A percentile compares a stretch with the other conserved stretches of the same genome.
Evolutionary conservation across 139 green algal genomes (phyloP).

Genomic region (Chloropicon primus): DNA sequence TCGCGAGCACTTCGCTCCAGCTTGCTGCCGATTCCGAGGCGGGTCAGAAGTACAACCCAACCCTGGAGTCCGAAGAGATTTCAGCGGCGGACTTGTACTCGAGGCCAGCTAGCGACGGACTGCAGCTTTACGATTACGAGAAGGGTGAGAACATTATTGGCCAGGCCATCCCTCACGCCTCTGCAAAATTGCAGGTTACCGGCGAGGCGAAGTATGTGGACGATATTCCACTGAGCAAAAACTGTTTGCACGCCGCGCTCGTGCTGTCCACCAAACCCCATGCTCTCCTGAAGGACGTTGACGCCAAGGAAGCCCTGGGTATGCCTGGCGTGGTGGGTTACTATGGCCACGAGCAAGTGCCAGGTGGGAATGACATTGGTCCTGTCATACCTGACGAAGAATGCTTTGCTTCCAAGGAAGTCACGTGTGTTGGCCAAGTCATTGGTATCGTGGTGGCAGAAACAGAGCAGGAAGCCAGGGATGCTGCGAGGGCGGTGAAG

Average conservation of each 20-base stretch:
- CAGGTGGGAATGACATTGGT: conserved; percentile 71
- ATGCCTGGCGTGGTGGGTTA: conserved; percentile 52
- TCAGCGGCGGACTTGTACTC: conserved; percentile 29
- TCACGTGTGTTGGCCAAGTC: conserved; percentile 25
- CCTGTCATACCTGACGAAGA: conserved; percentile 75
- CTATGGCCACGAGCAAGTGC: conserved; percentile 59
- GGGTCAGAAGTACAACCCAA: conserved; percentile 3
- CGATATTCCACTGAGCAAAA: conserved; percentile 55
- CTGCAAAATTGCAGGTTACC: conserved; percentile 70
- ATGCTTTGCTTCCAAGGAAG: conserved; percentile 65
- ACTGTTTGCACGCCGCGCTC: conserved; percentile 58
- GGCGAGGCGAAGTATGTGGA: conserved; percentile 84
- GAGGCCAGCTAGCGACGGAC: conserved; percentile 17
- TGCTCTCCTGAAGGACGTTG: conserved; percentile 53
- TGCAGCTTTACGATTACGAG: background rate
- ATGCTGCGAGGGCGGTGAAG: conserved; percentile 48
- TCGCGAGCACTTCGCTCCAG: conserved; percentile 28
- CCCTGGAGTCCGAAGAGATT: background rate
- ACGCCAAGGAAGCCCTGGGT: conserved; percentile 40
- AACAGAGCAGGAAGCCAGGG: conserved; percentile 45
- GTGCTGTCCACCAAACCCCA: conserved; percentile 66
- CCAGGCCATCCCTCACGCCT: conserved; percentile 58
- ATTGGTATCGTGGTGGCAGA: conserved; percentile 81
- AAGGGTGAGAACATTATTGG: conserved; percentile 40
- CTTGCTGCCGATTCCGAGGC: background rate